Base-by-base conservation (phyloP, 768 basidiomycete species). In the Mycena kentingensis region DNA sequence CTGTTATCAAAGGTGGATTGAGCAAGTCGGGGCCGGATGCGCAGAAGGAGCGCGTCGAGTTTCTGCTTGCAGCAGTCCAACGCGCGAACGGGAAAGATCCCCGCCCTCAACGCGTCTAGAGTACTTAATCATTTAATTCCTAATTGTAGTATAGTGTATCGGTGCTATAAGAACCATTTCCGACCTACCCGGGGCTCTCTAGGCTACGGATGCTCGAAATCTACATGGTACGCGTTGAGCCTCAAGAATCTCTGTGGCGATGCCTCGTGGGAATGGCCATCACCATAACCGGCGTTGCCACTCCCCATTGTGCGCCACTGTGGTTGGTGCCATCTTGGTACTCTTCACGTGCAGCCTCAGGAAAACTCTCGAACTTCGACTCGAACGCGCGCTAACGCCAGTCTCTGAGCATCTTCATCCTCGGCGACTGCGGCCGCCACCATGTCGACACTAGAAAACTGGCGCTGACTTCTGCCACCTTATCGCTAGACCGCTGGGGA, bases 11-110 rank as follows among this genome's bases (percentile, higher is more conserved):
- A n/a, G 46, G 31, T 11, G 46, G 46, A 10, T 22, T 47, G 3
- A 47, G 26, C n/a, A 22, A 22, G 15, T 15, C 46, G 29, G 46
- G 46, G 12, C 4, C 5, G 3, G 29, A 16, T 18, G 46, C 28
- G 28, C 46, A 47, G 32, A 34, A 47, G 46, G 27, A 47, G 46
- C 46, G 46, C 21, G 22, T 25, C 19, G 28, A 25, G n/a, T 26
- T 31, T 13, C 31, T 47, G 15, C 16, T 47, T 26, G 46, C 5
- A 15, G 46, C 46, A 2, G 22, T 47, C 5, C 19, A 29, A 22
- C 46, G 46, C 6, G 31, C 26, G 8, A 34, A 34, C n/a, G 46
- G 46, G 13, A 3, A 47, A 4, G 27, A 47, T 47, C 46, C 46
- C 8, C 46, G 46, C 34, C 46, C 46, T 13, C 13, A 11, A 18